These are phyloP conservation scores for Torulaspora maleeae DNA, from an alignment of 805 yeast species.

Conservation along the genomic window DNA sequence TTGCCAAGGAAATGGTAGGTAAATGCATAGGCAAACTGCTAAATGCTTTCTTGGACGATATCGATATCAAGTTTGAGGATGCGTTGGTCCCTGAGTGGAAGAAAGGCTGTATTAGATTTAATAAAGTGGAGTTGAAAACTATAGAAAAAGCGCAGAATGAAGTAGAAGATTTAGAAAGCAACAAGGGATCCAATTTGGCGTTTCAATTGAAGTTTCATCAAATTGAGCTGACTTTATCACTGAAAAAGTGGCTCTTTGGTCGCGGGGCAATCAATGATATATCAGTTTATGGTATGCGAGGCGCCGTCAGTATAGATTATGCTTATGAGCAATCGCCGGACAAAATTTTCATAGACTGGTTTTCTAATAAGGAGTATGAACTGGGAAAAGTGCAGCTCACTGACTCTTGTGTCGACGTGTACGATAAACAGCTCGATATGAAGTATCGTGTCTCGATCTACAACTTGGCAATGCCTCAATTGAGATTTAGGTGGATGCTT, in stretches of 20 bases:
- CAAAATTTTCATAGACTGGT: conserved; percentile 30
- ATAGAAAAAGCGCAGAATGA: conserved; percentile 38
- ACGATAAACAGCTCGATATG: conserved; percentile 20
- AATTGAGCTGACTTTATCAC: conserved; percentile 71
- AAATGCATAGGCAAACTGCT: conserved; percentile 69
- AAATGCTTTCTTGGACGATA: conserved; percentile 65
- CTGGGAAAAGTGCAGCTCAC: conserved; percentile 40
- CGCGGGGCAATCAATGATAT: conserved; percentile 76
- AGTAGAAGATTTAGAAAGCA: background rate
- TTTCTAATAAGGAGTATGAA: conserved; percentile 38
- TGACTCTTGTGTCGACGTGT: conserved; percentile 30
- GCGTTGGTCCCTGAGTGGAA: conserved; percentile 93
- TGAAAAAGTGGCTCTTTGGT: conserved; percentile 82
- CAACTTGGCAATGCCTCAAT: conserved; percentile 58
- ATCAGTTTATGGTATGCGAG: conserved; percentile 77
- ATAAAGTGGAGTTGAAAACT: conserved; percentile 66
- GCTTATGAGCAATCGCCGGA: conserved; percentile 48
- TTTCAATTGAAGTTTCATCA: conserved; percentile 78
- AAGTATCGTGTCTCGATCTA: conserved; percentile 49
- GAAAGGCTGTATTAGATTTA: conserved; percentile 74
- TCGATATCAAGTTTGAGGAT: conserved; percentile 77
- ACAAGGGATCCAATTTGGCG: conserved; percentile 41
- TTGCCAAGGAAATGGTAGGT: conserved; percentile 88
- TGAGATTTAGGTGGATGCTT: conserved; percentile 54
- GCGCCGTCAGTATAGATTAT: conserved; percentile 46